These are phyloP conservation scores for Debaryomyces prosopidis DNA, from an alignment of 805 yeast genomes.

Conservation along the genomic window DNA sequence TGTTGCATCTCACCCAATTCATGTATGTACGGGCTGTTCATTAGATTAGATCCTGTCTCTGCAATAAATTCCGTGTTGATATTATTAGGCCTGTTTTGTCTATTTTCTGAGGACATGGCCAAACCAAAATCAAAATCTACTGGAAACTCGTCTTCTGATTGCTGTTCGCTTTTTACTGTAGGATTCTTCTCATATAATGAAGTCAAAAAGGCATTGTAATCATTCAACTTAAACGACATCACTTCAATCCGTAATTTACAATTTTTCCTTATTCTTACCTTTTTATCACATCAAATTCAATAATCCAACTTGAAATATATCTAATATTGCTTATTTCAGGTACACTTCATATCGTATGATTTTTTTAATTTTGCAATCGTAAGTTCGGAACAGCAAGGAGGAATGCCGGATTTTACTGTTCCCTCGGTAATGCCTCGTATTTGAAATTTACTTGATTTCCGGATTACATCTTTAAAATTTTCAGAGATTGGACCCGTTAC, in stretches of 20 bases:
- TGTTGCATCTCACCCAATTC: no score
- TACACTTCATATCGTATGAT: background rate
- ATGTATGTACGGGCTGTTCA: no score
- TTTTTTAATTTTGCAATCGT: slow-evolving; percentile 1
- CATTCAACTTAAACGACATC: slow-evolving; percentile 30
- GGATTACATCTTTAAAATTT: slow-evolving; percentile 1
- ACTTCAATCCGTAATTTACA: background rate
- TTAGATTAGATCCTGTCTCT: background rate
- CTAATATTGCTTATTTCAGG: no score
- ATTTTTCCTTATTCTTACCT: background rate
- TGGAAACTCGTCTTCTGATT: slow-evolving; percentile 14
- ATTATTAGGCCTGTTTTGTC: background rate
- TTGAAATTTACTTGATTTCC: slow-evolving; percentile 1
- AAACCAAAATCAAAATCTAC: slow-evolving; percentile 25
- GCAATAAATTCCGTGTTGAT: background rate
- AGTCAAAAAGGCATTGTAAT: slow-evolving; percentile 27
- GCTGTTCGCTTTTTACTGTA: background rate
- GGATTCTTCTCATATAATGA: slow-evolving; percentile 21
- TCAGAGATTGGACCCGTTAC: background rate
- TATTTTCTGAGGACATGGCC: background rate
- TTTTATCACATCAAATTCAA: background rate
- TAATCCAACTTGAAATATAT: background rate
- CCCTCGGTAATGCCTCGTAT: background rate
- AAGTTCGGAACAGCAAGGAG: no score
- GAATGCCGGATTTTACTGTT: background rate